Evolutionary conservation across 192 early-diverging fungal genomes (phyloP), one percentile per base, ranked within the genome.

Genomic region (Coemansia sp.): DNA sequence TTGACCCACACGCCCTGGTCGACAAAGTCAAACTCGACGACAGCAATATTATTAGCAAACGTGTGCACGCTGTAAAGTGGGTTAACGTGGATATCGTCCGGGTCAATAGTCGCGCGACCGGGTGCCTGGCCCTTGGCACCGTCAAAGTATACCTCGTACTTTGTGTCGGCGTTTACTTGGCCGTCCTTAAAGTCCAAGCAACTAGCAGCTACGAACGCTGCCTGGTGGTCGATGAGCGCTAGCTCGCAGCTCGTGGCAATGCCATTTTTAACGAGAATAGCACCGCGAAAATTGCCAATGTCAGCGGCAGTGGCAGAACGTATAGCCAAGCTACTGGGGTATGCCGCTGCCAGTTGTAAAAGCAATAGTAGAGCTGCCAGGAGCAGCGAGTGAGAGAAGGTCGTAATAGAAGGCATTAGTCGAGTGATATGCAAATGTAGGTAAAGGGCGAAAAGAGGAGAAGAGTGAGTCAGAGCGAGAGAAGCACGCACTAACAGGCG

Each of bases 191-290:
- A 44, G 29, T 68, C 68, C 10, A 79, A 33, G 53, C 76, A 79
- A 39, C 43, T 74, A n/a, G 70, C 75, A 6, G 75, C 62, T 5
- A 78, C 68, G 55, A 78, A 58, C 4, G 71, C 76, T 1, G 70
- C 55, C 11, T 60, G 57, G 64, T 78, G 73, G 55, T 72, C 70
- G 27, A 78, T 72, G 10, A 78, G 70, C 29, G 71, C 76, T 36
- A 68, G 39, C 11, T 78, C 76, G 49, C 76, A 79, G 24, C 71
- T 62, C 1, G 76, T 79, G 7, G 60, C 57, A 3, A 62, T 64
- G 40, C 75, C 75, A 36, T 77, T 77, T 29, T 72, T 77, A 16
- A 77, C 69, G 22, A 77, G 53, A 4, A 72, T 64, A 11, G 79
- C 79, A 3, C 79, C 79, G 11, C 72, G 73, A 44, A 69, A 73